Base-by-base conservation (phyloP, 305 asterid species). In the Fraxinus greggii region DNA sequence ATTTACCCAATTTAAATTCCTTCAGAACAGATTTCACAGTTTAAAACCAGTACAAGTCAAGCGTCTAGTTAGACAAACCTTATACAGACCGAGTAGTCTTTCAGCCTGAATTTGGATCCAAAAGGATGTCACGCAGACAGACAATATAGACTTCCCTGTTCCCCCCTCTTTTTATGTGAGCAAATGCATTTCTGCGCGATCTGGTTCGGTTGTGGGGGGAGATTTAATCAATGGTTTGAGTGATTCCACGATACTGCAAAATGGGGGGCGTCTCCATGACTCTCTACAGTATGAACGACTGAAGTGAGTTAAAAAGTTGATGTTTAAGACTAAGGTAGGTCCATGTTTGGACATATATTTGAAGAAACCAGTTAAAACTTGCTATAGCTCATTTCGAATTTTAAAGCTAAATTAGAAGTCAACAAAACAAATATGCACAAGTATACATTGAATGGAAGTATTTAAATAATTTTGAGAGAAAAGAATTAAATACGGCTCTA, bases 241-340 rank as follows among this genome's bases (percentile, higher is more conserved):
- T 59, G 94, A 79, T 73, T 92, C 98, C 98, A 95, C 91, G 80
- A 95, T 87, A 84, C 80, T 88, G 84, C 92, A 35, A 86, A 95
- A 95, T 29, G 98, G 91, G 21, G 98, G 98, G 56, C 98, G 91
- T 81, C 91, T 91, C 97, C 98, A 91, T 56, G 98, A 86, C 79
- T 95, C 98, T 72, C 98, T 95, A 95, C 90, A 90, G 77, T 75
- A 84, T 21, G 35, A 78, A 36, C 48, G 38, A 86, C 48, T 51
- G 29, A 75, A 69, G 65, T 79, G 23, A 72, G 78, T 38, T 29
- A 73, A 76, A 19, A 87, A 79, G 78, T 72, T 12, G 28, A 56
- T 19, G 59, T 45, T 33, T 51, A 59, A 26, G 42, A 77, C 61
- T 56, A 61, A 75, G 51, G 80, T 42, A 7, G 79, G 28, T 69